Conservation (phyloP, 345 rosid species). For the Lagerstroemia speciosa region DNA sequence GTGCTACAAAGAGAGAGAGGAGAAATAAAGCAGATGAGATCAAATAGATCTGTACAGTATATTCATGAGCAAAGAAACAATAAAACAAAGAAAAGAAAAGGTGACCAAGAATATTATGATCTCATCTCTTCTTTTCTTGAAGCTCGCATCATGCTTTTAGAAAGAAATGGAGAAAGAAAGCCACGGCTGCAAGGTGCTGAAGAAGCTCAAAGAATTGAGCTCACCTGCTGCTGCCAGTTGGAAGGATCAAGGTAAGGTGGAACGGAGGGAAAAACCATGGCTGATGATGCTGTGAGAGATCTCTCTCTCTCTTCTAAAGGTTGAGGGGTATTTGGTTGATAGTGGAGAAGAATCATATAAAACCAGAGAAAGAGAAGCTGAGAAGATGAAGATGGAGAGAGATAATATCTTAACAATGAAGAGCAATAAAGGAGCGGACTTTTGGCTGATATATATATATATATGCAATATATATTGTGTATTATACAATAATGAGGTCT, state of each 20-base stretch:
- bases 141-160: neutral
- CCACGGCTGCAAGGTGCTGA: neutral
- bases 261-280: constrained; percentile 83
- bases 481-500: too few species aligned
- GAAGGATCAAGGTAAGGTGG: constrained; percentile 96
- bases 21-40: constrained; percentile 13
- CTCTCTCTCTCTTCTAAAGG: constrained; percentile 11
- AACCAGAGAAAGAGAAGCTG: neutral
- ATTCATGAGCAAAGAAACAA: constrained; percentile 37
- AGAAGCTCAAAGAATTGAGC: constrained; percentile 8
- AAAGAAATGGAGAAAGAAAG: neutral
- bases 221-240: constrained; percentile 93
- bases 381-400: neutral
- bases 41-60: constrained; percentile 42
- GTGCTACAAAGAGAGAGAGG: neutral
- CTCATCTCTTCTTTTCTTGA: neutral
- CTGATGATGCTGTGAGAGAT: neutral
- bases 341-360: constrained; percentile 16
- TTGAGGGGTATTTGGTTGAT: constrained; percentile 5
- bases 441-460: neutral
- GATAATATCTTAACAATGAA: neutral
- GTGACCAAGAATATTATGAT: constrained; percentile 18
- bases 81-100: constrained; percentile 6
- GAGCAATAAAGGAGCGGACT: constrained; percentile 3
- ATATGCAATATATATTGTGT: too few species aligned